Evolutionary conservation across 495 filamentous ascomycete species (phyloP).

Genomic region (Clavariopsis aquatica): DNA sequence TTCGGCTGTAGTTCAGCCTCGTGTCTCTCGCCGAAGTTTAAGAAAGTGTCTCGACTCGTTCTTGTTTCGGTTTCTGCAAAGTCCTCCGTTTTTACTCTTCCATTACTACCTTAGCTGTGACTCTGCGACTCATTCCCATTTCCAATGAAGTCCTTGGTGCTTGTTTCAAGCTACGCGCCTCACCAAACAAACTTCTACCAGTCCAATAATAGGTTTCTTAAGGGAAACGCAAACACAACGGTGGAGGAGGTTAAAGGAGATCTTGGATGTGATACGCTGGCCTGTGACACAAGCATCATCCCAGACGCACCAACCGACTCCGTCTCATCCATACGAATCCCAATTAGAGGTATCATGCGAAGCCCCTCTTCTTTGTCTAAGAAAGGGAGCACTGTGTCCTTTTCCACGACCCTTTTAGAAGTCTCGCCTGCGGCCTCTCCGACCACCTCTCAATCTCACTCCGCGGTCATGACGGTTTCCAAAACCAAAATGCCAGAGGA

Average conservation of each 20-base stretch:
- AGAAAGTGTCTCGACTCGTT: background rate
- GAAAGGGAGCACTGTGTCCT: background rate
- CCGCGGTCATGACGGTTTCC: background rate
- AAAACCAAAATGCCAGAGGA: background rate
- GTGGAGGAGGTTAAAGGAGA: background rate
- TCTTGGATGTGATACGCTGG: background rate
- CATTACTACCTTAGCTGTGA: background rate
- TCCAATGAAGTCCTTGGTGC: background rate
- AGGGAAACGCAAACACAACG: background rate
- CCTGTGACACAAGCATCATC: background rate
- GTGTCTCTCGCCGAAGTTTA: background rate
- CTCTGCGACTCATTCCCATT: background rate
- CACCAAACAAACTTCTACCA: background rate
- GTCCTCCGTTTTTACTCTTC: background rate
- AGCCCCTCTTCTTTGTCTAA: background rate
- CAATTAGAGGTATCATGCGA: background rate
- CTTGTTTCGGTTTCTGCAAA: background rate
- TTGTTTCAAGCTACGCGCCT: background rate
- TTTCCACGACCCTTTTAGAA: background rate
- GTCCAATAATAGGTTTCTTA: background rate
- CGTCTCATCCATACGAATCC: background rate
- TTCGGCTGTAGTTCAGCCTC: constrained; percentile 7
- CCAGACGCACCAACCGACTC: background rate
- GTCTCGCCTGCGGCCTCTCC: background rate
- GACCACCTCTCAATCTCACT: background rate